Evolutionary conservation across 345 rosid species (phyloP).

Genomic region (Carallia brachiata): DNA sequence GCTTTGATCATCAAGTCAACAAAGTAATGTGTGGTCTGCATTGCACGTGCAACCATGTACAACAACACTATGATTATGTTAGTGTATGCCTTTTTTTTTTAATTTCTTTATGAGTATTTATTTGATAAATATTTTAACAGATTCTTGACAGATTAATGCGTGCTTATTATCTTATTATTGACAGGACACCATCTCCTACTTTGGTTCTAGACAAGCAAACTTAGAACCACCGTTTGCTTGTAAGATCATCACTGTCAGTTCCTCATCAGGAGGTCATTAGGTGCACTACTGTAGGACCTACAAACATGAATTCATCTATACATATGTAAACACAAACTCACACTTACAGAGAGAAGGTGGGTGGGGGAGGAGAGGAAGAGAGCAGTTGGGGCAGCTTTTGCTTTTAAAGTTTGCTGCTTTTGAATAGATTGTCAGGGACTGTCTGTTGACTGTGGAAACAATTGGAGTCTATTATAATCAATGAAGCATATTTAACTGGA

Average conservation of each 20-base stretch:
- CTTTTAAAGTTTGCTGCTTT: slow-evolving; percentile 56
- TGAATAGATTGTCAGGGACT: slow-evolving; percentile 35
- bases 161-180: slow-evolving; percentile 1
- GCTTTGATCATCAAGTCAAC: slow-evolving; percentile 35
- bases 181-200: slow-evolving; percentile 11
- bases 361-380: neutral
- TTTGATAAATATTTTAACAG: no score
- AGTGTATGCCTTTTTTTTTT: no score
- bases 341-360: no score
- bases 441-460: slow-evolving; percentile 53
- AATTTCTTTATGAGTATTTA: no score
- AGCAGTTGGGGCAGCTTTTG: slow-evolving; percentile 41
- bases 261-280: slow-evolving; percentile 5
- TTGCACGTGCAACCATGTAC: slow-evolving; percentile 50
- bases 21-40: slow-evolving; percentile 18
- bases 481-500: slow-evolving; percentile 32
- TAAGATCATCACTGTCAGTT: slow-evolving; percentile 8
- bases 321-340: neutral
- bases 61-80: slow-evolving; percentile 14
- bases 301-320: neutral
- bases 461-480: slow-evolving; percentile 34
- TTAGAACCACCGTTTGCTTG: neutral
- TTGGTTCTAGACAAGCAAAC: slow-evolving; percentile 3
- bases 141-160: slow-evolving; percentile 2
- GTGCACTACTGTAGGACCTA: slow-evolving; percentile 9